These are phyloP conservation scores for Terfezia claveryi DNA, from an alignment of 495 filamentous ascomycete species.

Conservation along the genomic window DNA sequence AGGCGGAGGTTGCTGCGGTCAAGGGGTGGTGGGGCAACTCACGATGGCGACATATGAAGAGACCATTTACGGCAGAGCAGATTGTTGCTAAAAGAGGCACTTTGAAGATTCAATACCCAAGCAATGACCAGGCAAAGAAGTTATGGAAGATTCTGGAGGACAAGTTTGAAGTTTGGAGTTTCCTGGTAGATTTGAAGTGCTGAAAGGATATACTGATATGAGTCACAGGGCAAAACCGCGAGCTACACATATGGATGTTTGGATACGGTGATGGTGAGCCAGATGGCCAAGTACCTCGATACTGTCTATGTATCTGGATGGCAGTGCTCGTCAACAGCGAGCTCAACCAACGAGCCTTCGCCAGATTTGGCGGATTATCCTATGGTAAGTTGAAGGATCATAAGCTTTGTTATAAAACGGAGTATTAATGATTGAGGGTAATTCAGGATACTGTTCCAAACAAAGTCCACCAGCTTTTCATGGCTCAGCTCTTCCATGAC, in stretches of 20 bases:
- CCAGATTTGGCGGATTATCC: constrained; percentile 98
- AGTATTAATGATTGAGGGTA: neutral
- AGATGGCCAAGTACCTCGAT: constrained; percentile 97
- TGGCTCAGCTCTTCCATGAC: constrained; percentile 98
- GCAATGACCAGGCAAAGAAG: constrained; percentile 77
- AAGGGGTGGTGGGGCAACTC: constrained; percentile 87
- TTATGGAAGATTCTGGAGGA: constrained; percentile 74
- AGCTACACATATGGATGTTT: constrained; percentile 94
- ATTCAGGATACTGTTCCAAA: constrained; percentile 83
- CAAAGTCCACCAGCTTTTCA: constrained; percentile 91
- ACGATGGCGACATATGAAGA: constrained; percentile 78
- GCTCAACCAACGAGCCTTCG: constrained; percentile 79
- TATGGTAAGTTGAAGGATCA: constrained; percentile 37
- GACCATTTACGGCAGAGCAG: constrained; percentile 87
- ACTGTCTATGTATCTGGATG: constrained; percentile 97
- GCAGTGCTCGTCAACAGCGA: constrained; percentile 95
- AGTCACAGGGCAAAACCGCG: constrained; percentile 46
- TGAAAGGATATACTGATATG: neutral
- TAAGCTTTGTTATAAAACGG: neutral
- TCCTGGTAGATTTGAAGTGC: neutral
- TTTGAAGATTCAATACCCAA: constrained; percentile 77
- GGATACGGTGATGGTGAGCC: constrained; percentile 93
- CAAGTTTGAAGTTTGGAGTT: constrained; percentile 45
- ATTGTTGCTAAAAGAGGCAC: constrained; percentile 88
- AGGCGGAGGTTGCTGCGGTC: constrained; percentile 61